Base-by-base conservation (phyloP, 371 early-diverging fungal genomes). In the Apophysomyces trapeziformis region DNA sequence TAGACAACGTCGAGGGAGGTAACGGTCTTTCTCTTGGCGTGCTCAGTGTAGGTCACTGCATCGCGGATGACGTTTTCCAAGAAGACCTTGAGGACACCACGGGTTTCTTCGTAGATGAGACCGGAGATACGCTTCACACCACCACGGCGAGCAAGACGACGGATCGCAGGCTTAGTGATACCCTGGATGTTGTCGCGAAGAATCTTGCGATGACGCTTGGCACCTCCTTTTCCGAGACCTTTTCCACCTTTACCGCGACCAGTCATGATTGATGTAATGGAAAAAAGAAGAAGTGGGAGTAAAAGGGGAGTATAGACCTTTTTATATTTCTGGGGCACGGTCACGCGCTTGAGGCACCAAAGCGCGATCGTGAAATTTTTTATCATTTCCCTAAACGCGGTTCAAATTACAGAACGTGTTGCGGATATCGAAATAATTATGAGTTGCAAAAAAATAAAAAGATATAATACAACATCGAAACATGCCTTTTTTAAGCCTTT, bases 81-180 rank as follows among this genome's bases (percentile, higher is more conserved):
- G 90, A 99, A 99, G 64, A 87, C 89, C 93, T 94, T 97, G 78
- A 98, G 90, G 74, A 99, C 97, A 70, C 87, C 89, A 81, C 99
- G 96, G 73, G 99, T 98, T 82, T 99, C 99, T 80, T 97, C 97
- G 86, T 99, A 99, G 86, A 99, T 98, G 67, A 97, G 95, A 65
- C 96, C 97, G 62, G 97, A 96, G 86, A 99, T 98, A 92, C 99
- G 96, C 91, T 99, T 99, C 82, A 99, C 99, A 92, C 99, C 99
- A 79, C 99, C 99, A 94, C 99, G 97, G 81, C 99, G 95, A 60
- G 99, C 99, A 67, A 99, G 97, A 92, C 99, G 96, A 85, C 99
- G 98, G 79, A 99, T 99, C 75, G 99, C 99, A 67, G 99, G 99
- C 92, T 99, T 99, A 77, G 98, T 97, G 77, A 99, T 99, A 77